phyloP scores from a whole-genome alignment of 192 early-diverging fungal genomes.

The Irineochytrium annulatum region DNA sequence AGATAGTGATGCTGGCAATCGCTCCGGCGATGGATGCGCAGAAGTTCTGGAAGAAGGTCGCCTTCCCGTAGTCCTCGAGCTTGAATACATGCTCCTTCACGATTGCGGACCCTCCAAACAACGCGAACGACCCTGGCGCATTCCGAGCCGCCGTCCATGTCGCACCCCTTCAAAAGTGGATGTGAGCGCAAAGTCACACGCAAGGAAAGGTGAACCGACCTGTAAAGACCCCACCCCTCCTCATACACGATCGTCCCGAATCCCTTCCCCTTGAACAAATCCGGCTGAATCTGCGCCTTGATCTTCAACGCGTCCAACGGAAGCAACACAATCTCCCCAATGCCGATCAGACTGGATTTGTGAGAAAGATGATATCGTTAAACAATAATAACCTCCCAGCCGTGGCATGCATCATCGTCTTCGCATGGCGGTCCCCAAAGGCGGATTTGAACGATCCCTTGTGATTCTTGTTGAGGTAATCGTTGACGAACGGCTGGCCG shows the following conservation, averaged over 20 bases:
- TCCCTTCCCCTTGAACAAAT: constrained; percentile 79
- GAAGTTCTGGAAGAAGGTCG: constrained; percentile 99
- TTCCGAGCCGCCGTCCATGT: constrained; percentile 97
- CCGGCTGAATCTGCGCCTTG: constrained; percentile 93
- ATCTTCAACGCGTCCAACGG: constrained; percentile 98
- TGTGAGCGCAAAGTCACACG: background rate
- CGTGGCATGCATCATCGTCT: constrained; percentile 96
- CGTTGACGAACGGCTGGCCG: constrained; percentile 93
- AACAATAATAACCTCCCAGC: constrained; percentile 69
- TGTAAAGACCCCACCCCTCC: constrained; percentile 90
- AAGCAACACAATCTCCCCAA: constrained; percentile 94
- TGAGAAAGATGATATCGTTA: constrained; percentile 1
- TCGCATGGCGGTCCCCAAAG: constrained; percentile 92
- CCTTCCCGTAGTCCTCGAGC: constrained; percentile 85
- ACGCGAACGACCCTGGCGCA: constrained; percentile 95
- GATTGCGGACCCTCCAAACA: constrained; percentile 79
- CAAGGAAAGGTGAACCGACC: constrained; percentile 36
- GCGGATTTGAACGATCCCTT: constrained; percentile 64
- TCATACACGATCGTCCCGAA: constrained; percentile 72
- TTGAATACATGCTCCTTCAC: constrained; percentile 92
- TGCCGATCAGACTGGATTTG: constrained; percentile 74
- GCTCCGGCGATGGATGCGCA: constrained; percentile 93
- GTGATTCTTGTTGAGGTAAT: constrained; percentile 84
- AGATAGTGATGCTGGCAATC: constrained; percentile 87
- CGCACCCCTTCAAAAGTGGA: constrained; percentile 59